Conservation (phyloP, 345 rosid species). For the Eucalyptus sideroxylon region DNA sequence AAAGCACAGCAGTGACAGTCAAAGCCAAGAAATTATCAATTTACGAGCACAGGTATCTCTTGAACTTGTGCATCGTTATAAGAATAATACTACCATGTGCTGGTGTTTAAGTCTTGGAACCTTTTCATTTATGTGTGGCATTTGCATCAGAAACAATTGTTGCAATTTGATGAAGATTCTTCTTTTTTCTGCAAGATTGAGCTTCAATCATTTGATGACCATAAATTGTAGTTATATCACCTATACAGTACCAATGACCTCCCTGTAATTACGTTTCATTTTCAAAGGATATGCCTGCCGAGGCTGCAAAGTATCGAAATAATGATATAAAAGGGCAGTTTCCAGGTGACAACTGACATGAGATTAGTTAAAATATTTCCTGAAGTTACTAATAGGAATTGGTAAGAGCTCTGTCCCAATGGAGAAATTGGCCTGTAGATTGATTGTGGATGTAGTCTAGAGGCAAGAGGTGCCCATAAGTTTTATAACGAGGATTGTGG, state of each 20-base stretch:
- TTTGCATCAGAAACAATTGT: background rate
- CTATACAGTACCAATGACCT: background rate
- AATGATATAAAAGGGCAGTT: background rate
- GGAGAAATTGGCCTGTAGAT: background rate
- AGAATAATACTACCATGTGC: background rate
- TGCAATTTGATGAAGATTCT: background rate
- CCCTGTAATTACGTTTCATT: background rate
- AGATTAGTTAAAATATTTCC: background rate
- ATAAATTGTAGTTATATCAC: background rate
- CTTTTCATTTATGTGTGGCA: background rate
- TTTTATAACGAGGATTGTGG: background rate
- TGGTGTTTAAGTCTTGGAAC: background rate
- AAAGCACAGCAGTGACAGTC: conserved; percentile 29
- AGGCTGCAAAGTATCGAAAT: background rate
- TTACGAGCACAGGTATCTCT: conserved; percentile 58
- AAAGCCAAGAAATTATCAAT: conserved; percentile 36
- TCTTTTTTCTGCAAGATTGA: background rate
- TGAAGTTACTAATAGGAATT: background rate
- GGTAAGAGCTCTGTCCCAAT: background rate
- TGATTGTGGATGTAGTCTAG: background rate
- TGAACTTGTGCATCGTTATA: background rate
- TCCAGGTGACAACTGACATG: background rate
- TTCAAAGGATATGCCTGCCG: background rate
- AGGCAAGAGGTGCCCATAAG: background rate
- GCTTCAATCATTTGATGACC: background rate